Evolutionary conservation across 148 eudicot genomes (phyloP).

Genomic region (Arbutus unedo): DNA sequence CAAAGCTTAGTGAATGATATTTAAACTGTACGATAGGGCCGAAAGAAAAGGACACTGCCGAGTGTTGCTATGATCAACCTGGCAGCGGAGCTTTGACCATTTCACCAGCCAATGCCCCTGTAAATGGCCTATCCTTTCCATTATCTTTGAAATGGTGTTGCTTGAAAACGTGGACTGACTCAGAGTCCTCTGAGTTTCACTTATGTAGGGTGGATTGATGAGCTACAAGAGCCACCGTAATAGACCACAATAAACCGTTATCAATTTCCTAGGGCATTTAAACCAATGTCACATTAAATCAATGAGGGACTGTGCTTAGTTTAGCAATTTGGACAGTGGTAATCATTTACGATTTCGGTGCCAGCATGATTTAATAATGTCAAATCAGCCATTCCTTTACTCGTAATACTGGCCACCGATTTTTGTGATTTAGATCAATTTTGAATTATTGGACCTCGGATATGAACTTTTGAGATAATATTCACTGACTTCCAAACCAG

Average conservation of each 20-base stretch:
- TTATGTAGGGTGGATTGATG: background rate
- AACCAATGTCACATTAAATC: background rate
- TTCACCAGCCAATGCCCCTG: background rate
- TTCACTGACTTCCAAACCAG: background rate
- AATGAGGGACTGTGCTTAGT: background rate
- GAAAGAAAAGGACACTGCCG: background rate
- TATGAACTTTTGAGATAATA: background rate
- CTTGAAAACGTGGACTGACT: background rate
- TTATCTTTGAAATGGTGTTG: background rate
- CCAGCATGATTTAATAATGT: background rate
- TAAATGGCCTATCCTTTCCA: background rate
- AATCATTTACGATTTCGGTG: background rate
- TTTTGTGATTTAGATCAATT: background rate
- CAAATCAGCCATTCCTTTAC: background rate
- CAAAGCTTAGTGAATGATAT: background rate
- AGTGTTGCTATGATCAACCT: constrained; percentile 1
- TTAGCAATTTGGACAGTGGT: background rate
- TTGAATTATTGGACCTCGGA: background rate
- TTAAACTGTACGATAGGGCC: background rate
- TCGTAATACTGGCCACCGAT: background rate
- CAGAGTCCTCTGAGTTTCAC: background rate
- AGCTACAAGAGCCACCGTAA: background rate
- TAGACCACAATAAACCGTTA: background rate
- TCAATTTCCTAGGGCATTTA: background rate
- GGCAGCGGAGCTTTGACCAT: background rate